phyloP scores from a whole-genome alignment of 108 stramenopile species.

The Epithemia pelagica region DNA sequence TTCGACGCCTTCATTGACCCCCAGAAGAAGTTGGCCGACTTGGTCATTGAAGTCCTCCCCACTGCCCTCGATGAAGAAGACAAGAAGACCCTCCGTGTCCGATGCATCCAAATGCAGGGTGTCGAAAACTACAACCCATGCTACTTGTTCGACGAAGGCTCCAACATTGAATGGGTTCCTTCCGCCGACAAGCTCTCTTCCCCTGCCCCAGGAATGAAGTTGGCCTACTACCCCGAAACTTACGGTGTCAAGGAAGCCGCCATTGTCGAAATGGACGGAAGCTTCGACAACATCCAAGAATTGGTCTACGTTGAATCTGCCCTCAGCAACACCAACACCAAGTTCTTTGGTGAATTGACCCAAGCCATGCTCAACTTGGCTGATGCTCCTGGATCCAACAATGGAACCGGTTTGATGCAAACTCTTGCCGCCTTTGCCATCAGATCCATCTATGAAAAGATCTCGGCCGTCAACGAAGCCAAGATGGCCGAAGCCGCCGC shows the following conservation, averaged over 20 bases:
- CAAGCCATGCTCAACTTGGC: constrained; percentile 92
- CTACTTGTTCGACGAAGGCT: constrained; percentile 95
- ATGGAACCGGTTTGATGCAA: constrained; percentile 97
- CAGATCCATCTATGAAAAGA: constrained; percentile 93
- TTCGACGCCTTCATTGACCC: constrained; percentile 97
- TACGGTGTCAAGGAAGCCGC: constrained; percentile 80
- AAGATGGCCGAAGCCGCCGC: constrained; percentile 34
- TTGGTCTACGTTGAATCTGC: constrained; percentile 93
- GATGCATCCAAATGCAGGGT: constrained; percentile 93
- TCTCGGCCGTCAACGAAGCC: constrained; percentile 60
- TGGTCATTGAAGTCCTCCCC: constrained; percentile 94
- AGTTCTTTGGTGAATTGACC: constrained; percentile 94
- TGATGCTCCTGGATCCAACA: constrained; percentile 91
- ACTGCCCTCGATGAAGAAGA: constrained; percentile 88
- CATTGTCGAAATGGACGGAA: constrained; percentile 94
- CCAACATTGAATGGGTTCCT: constrained; percentile 86
- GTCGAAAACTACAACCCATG: constrained; percentile 82
- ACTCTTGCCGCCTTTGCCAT: constrained; percentile 94
- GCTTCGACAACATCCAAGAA: constrained; percentile 95
- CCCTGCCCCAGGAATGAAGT: constrained; percentile 92
- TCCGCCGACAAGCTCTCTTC: constrained; percentile 83
- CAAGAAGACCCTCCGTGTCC: constrained; percentile 93
- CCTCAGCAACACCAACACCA: constrained; percentile 87
- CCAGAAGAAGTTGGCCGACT: constrained; percentile 87
- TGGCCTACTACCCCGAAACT: constrained; percentile 83